Evolutionary conservation across 345 rosid species (phyloP).

Genomic region (Eucalyptus albens): DNA sequence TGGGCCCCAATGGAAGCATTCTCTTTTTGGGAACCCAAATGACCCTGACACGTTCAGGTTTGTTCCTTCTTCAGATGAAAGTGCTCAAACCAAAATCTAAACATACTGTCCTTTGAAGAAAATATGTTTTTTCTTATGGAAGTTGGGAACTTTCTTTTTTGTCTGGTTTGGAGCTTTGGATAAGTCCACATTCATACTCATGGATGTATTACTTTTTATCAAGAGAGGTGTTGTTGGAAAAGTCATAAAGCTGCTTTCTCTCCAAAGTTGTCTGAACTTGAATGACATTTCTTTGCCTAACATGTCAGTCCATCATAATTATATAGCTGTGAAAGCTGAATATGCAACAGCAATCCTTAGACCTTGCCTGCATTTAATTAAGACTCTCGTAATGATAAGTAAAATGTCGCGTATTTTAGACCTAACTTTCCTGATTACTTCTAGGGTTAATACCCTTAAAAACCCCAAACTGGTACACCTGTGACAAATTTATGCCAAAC

Average conservation of each 20-base stretch:
- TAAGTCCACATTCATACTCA: not conserved
- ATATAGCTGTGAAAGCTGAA: not conserved
- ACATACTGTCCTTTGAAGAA: not conserved
- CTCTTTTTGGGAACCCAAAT: conserved; percentile 95
- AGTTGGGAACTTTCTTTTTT: not conserved
- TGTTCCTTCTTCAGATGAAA: not conserved
- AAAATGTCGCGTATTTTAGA: not conserved
- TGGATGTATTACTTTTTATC: not conserved
- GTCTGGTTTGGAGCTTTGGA: not conserved
- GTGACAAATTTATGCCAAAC: no score
- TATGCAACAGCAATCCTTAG: not conserved
- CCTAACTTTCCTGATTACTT: not conserved
- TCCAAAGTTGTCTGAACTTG: not conserved
- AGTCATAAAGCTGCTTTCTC: not conserved
- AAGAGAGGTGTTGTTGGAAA: not conserved
- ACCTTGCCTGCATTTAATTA: not conserved
- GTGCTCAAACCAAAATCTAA: not conserved
- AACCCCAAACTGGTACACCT: fast-evolving
- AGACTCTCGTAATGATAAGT: not conserved
- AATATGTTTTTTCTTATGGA: not conserved
- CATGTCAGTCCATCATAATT: not conserved
- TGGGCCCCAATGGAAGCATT: conserved; percentile 82
- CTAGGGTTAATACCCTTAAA: not conserved
- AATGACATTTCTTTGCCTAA: not conserved
- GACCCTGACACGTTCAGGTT: conserved; percentile 94